Percentiles rank a stretch among this genome's conserved stretches.
phyloP scores from a whole-genome alignment of 306 rosid genomes.

The Geum urbanum region DNA sequence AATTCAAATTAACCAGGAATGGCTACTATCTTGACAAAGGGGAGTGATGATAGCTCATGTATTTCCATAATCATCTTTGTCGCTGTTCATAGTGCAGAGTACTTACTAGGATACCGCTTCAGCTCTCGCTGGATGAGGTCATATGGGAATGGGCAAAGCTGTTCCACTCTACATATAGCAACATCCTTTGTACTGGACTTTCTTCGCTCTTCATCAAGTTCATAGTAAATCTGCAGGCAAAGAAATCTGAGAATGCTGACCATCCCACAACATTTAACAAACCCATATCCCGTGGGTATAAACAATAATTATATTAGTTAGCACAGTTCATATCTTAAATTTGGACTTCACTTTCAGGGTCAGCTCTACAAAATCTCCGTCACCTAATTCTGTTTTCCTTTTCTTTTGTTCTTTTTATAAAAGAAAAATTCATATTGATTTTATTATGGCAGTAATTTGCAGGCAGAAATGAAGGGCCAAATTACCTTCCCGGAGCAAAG shows the following conservation, averaged over 20 bases:
- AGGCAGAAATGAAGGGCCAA: background rate
- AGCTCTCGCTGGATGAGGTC: conserved; percentile 90
- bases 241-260: background rate
- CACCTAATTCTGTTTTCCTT: background rate
- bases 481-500: conserved; percentile 94
- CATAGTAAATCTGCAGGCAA: conserved; percentile 74
- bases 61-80: background rate
- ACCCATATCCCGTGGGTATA: background rate
- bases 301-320: background rate
- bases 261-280: background rate
- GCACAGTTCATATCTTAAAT: background rate
- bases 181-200: conserved; percentile 69
- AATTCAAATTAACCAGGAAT: too few relatives aligned
- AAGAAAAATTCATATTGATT: background rate
- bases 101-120: conserved; percentile 92
- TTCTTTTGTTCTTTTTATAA: background rate
- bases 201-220: conserved; percentile 73
- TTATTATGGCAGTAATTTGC: background rate
- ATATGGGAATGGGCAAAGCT: conserved; percentile 94
- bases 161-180: conserved; percentile 93
- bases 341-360: background rate
- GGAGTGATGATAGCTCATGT: background rate
- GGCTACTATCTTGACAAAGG: background rate
- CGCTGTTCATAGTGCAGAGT: background rate
- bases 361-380: background rate